Conservation (phyloP, 345 rosid species). For the Syzygium aromaticum region DNA sequence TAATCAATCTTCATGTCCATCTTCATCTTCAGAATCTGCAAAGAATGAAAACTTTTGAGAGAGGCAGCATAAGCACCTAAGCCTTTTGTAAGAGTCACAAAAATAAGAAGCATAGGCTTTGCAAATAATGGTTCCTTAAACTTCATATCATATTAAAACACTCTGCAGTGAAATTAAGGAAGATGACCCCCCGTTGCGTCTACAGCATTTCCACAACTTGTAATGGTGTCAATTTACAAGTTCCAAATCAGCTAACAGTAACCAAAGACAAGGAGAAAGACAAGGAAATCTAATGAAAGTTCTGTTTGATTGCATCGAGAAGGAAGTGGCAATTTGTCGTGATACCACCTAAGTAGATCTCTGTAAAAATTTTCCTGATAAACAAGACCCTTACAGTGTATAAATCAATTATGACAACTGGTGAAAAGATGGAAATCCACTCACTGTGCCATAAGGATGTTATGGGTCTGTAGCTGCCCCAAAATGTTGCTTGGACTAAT, state of each 20-base stretch:
- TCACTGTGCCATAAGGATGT: not conserved
- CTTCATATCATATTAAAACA: not conserved
- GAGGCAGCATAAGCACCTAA: not conserved
- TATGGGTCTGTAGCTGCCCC: not conserved
- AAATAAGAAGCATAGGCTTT: not conserved
- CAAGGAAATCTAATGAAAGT: not conserved
- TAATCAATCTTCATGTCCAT: conserved; percentile 64
- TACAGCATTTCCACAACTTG: not conserved
- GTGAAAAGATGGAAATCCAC: not conserved
- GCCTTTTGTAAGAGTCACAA: not conserved
- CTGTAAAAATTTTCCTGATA: not conserved
- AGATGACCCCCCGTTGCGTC: not conserved
- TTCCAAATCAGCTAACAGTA: not conserved
- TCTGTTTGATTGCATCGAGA: not conserved
- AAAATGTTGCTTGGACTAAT: not conserved
- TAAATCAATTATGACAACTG: not conserved
- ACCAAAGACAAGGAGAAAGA: not conserved
- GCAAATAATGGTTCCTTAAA: not conserved
- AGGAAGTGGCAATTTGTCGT: not conserved
- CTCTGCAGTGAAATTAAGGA: not conserved
- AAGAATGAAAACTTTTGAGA: not conserved
- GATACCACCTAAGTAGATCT: not conserved
- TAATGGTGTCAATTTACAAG: not conserved
- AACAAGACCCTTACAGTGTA: not conserved
- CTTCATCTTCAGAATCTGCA: conserved; percentile 85